A percentile compares a stretch with the other conserved stretches of the same genome.
phyloP scores from a whole-genome alignment of 2,329 filamentous ascomycete species.

The Verticillium nonalfalfae region DNA sequence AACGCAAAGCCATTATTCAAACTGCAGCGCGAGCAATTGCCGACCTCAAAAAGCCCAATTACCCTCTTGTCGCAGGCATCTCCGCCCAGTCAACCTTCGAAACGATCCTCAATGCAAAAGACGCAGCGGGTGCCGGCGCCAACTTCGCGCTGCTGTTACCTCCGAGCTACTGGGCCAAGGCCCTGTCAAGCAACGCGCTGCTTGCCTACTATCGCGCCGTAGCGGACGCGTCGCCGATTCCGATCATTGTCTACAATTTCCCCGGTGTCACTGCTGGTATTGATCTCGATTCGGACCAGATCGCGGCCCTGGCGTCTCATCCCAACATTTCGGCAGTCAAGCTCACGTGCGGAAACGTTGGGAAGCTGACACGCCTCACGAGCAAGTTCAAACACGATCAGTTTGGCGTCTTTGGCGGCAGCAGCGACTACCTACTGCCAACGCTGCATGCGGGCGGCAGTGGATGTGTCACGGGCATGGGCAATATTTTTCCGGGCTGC shows the following conservation, averaged over 20 bases:
- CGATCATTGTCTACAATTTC: slow-evolving; percentile 17
- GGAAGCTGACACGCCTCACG: slow-evolving; percentile 48
- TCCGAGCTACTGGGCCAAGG: slow-evolving; percentile 60
- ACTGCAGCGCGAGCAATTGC: slow-evolving; percentile 29
- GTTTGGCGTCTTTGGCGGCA: slow-evolving; percentile 36
- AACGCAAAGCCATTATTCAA: slow-evolving; percentile 32
- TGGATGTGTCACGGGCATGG: slow-evolving; percentile 38
- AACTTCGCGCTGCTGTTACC: slow-evolving; percentile 63
- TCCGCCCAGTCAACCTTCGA: slow-evolving; percentile 57
- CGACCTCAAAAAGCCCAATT: slow-evolving; percentile 23
- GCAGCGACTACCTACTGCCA: slow-evolving; percentile 34
- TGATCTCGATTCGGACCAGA: slow-evolving; percentile 15
- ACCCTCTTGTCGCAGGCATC: slow-evolving; percentile 38
- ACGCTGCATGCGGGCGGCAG: slow-evolving; percentile 29
- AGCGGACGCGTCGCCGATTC: slow-evolving; percentile 37
- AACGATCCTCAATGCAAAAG: slow-evolving; percentile 57
- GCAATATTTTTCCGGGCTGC: slow-evolving; percentile 37
- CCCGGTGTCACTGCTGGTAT: slow-evolving; percentile 14
- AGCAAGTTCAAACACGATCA: slow-evolving; percentile 27
- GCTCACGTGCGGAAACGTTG: slow-evolving; percentile 42
- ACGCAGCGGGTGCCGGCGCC: slow-evolving; percentile 57
- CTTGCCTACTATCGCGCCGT: slow-evolving; percentile 57
- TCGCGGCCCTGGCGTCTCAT: slow-evolving; percentile 38
- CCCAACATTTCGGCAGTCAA: slow-evolving; percentile 59
- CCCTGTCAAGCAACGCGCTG: slow-evolving; percentile 52